Evolutionary conservation across 306 rosid species (phyloP).

Genomic region (Dalbergia cultrata): DNA sequence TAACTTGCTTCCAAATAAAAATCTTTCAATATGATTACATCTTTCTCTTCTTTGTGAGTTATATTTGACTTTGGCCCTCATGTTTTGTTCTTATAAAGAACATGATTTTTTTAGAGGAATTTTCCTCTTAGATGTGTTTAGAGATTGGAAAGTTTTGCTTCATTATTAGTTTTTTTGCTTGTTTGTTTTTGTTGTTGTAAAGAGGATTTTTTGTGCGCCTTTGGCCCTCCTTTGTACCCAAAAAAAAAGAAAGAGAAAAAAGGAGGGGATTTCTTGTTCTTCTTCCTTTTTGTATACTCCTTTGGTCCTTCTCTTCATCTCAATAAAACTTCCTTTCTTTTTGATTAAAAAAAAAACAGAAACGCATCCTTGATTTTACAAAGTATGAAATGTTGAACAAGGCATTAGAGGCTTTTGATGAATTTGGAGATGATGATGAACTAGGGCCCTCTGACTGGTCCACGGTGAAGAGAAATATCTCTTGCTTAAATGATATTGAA

Average conservation of each 20-base stretch:
- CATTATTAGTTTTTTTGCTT: too few relatives aligned
- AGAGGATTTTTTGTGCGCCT: too few relatives aligned
- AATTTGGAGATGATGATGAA: conserved; percentile 96
- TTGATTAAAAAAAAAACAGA: conserved; percentile 50
- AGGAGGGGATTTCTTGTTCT: too few relatives aligned
- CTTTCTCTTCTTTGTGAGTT: conserved; percentile 14
- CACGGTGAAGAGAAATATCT: conserved; percentile 79
- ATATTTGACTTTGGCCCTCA: conserved; percentile 26
- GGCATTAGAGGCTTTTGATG: conserved; percentile 89
- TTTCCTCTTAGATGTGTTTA: too few relatives aligned
- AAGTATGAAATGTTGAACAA: conserved; percentile 90
- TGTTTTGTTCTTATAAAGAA: conserved; percentile 16
- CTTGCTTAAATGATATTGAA: conserved; percentile 70
- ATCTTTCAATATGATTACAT: background rate
- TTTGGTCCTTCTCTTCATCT: too few relatives aligned
- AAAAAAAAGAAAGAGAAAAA: too few relatives aligned
- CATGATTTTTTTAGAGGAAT: too few relatives aligned
- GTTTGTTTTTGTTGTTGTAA: too few relatives aligned
- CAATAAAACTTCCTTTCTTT: too few relatives aligned
- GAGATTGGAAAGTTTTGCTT: too few relatives aligned
- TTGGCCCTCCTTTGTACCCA: too few relatives aligned
- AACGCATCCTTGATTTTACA: conserved; percentile 77
- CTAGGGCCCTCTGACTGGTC: conserved; percentile 94
- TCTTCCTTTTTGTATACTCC: too few relatives aligned
- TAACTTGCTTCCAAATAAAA: conserved; percentile 19